Base-by-base conservation (phyloP, 169 alveolate genomes). In the Cryptosporidium sp. region DNA sequence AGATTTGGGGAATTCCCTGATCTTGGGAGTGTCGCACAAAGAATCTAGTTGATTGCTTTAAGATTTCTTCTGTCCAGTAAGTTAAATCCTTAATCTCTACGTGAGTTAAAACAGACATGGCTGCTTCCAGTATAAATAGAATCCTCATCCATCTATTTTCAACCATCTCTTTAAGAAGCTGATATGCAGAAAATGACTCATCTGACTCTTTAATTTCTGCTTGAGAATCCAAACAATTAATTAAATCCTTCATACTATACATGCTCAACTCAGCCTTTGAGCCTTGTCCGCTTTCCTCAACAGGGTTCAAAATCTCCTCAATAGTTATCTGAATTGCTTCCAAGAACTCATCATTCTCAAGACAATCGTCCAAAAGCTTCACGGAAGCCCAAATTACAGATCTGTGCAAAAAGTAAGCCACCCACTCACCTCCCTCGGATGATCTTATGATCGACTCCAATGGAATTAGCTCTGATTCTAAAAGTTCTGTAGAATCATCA, bases 401-500 rank as follows among this genome's bases (percentile, higher is more conserved):
- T 48, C 89, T 59, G 29, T 62, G 74, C 50, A 80, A 45, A 65
- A 80, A 80, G 43, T 62, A 80, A 26, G 89, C 89, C 5, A 80
- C 75, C 89, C 89, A 80, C n/a, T 80, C 89, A 10, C 89, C 89
- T 21, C 89, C 89, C 12, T 80, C 48, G 1, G 74, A 52, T 4
- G 75, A 62, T 37, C 75, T 59, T 26, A 80, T 43, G 18, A 80
- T 37, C 18, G 89, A 80, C 41, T 80, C 89, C n/a, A 67, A 31
- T 12, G 89, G 89, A 26, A 65, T 80, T 12, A 80, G 70, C 35
- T 80, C 89, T 18, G 89, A 41, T 39, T 80, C 89, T 14, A 58
- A 31, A 1, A 65, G 70, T n/a, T 80, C 75, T 18, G 16, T 14
- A 37, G 89, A 80, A 43, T 80, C 89, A 21, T 80, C 89, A 61